These are phyloP conservation scores for Taphrina wiesneri DNA, from an alignment of 1,139 yeast genomes.

Conservation along the genomic window DNA sequence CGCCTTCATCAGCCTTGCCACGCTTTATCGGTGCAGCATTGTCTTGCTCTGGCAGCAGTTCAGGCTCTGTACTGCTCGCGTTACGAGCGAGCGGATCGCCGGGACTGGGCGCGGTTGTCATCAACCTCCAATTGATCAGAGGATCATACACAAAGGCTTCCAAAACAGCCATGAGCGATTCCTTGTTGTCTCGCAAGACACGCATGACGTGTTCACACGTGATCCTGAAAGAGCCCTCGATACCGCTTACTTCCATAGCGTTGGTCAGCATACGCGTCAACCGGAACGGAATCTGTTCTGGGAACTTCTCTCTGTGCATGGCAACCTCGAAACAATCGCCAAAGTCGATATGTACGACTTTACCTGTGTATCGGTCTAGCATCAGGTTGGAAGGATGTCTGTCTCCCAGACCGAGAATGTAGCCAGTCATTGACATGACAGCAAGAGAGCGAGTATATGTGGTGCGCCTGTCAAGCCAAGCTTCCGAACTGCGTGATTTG, in stretches of 20 bases:
- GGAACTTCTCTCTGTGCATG: constrained; percentile 89
- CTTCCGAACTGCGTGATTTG: constrained; percentile 91
- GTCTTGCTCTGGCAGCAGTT: constrained; percentile 2
- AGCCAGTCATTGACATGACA: constrained; percentile 98
- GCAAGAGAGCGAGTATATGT: constrained; percentile 94
- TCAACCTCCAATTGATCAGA: constrained; percentile 94
- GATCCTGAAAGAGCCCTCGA: constrained; percentile 94
- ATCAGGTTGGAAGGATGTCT: constrained; percentile 96
- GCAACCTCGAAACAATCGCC: constrained; percentile 99
- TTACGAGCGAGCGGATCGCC: constrained; percentile 53
- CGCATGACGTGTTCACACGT: constrained; percentile 98
- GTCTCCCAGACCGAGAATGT: constrained; percentile 93
- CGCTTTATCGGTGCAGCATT: constrained; percentile 19
- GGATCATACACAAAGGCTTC: constrained; percentile 99
- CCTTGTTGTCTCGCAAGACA: constrained; percentile 87
- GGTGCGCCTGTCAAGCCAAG: constrained; percentile 96
- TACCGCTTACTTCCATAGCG: constrained; percentile 99
- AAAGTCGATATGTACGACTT: constrained; percentile 94
- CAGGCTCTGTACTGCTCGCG: constrained; percentile 43
- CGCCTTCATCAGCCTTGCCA: constrained; percentile 65
- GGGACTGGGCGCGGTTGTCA: constrained; percentile 53
- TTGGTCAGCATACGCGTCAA: constrained; percentile 94
- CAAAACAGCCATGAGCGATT: constrained; percentile 93
- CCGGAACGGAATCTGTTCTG: constrained; percentile 97
- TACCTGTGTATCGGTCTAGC: constrained; percentile 92